A percentile compares a stretch with the other conserved stretches of the same genome.
Evolutionary conservation across 108 stramenopile genomes (phyloP).

Genomic region (Aurantiochytrium sp.): DNA sequence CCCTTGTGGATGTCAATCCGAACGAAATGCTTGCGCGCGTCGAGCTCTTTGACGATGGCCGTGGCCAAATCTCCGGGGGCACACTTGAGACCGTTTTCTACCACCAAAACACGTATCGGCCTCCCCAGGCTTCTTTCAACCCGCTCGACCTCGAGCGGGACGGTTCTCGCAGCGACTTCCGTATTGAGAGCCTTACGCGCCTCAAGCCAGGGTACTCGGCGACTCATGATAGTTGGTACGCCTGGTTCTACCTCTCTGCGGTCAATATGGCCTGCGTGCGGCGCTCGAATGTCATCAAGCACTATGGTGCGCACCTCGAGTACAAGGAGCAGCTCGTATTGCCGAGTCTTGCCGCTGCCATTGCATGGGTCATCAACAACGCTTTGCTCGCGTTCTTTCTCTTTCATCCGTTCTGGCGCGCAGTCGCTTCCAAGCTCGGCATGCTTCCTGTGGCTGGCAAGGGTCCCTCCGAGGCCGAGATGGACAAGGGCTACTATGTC

Average conservation of each 20-base stretch:
- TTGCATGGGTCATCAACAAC: background rate
- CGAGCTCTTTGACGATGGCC: background rate
- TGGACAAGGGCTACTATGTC: background rate
- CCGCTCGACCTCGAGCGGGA: background rate
- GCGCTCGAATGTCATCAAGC: background rate
- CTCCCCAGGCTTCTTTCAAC: background rate
- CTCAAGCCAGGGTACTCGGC: background rate
- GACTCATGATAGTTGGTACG: background rate
- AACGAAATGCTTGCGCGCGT: background rate
- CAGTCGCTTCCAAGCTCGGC: background rate
- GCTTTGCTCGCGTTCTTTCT: background rate
- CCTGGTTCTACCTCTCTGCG: background rate
- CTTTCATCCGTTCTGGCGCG: background rate
- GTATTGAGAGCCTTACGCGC: no score
- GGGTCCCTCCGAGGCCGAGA: background rate
- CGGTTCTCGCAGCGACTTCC: background rate
- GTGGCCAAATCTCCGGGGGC: background rate
- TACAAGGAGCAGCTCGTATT: constrained; percentile 14
- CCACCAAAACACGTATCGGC: background rate
- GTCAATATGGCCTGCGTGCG: background rate
- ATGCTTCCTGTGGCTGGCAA: background rate
- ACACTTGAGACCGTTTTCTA: background rate
- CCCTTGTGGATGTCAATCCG: background rate
- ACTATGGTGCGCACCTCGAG: background rate
- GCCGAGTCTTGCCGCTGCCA: background rate